Percentiles rank a stretch among this genome's conserved stretches.
phyloP scores from a whole-genome alignment of 192 early-diverging fungal genomes.

The Allomyces macrogynus region DNA sequence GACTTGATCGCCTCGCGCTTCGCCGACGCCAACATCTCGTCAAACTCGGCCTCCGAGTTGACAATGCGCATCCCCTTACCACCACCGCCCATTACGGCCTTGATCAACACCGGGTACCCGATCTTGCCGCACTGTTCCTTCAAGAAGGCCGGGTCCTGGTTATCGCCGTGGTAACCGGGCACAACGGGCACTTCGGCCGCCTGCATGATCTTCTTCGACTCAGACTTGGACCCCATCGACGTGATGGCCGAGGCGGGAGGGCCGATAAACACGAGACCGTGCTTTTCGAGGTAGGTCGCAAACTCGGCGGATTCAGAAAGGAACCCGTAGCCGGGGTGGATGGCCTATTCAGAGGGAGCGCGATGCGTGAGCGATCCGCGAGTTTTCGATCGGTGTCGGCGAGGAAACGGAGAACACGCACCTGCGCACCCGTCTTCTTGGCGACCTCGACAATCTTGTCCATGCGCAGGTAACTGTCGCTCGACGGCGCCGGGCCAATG shows the following conservation, averaged over 20 bases:
- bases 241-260: conserved; percentile 70
- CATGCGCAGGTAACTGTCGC: conserved; percentile 61
- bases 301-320: conserved; percentile 86
- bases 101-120: conserved; percentile 92
- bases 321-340: conserved; percentile 96
- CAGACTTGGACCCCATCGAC: conserved; percentile 85
- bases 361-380: background rate
- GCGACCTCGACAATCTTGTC: conserved; percentile 68
- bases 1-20: conserved; percentile 71
- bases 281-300: conserved; percentile 41
- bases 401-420: conserved; percentile 7
- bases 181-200: conserved; percentile 75
- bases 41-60: conserved; percentile 48
- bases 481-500: conserved; percentile 63
- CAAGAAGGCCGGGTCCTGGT: conserved; percentile 54
- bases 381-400: background rate
- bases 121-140: conserved; percentile 56
- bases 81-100: conserved; percentile 90
- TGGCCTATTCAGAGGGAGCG: conserved; percentile 30
- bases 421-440: conserved; percentile 50
- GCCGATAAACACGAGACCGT: conserved; percentile 70
- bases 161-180: conserved; percentile 81
- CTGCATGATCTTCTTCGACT: conserved; percentile 80
- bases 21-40: conserved; percentile 64
- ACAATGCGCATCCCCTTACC: conserved; percentile 97